Evolutionary conservation across 2,329 filamentous ascomycete species (phyloP).

Genomic region (Pyricularia sp.): DNA sequence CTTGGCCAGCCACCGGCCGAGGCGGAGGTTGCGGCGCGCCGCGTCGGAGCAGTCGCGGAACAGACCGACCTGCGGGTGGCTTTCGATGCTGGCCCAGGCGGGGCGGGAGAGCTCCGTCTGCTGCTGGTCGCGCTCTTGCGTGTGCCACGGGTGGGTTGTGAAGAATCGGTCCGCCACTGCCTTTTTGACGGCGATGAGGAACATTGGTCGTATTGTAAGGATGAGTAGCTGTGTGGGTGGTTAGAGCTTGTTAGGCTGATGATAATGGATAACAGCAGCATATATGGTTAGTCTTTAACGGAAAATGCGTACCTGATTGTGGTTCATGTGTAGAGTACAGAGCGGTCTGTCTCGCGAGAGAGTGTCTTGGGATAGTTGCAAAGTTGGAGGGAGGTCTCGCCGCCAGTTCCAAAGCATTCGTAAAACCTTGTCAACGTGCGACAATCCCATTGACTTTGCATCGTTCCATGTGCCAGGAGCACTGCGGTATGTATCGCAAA

Average conservation of each 20-base stretch:
- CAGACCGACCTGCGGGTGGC: conserved; percentile 17
- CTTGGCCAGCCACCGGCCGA: conserved; percentile 29
- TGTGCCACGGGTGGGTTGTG: conserved; percentile 14
- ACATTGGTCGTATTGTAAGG: conserved; percentile 35
- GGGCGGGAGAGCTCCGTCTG: not conserved
- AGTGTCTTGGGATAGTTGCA: conserved; percentile 26
- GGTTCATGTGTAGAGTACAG: conserved; percentile 37
- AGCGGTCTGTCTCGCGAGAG: conserved; percentile 30
- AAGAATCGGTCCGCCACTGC: conserved; percentile 31
- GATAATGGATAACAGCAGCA: conserved; percentile 5
- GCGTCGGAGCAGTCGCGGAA: conserved; percentile 31
- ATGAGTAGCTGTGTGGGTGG: conserved; percentile 32
- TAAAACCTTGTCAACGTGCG: conserved; percentile 29
- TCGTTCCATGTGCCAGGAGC: conserved; percentile 15
- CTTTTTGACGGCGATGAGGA: conserved; percentile 37
- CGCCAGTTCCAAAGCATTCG: conserved; percentile 32
- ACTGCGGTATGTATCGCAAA: conserved; percentile 35
- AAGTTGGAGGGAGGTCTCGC: conserved; percentile 22
- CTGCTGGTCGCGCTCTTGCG: not conserved
- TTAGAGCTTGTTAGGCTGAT: too few species aligned
- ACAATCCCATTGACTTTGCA: conserved; percentile 15
- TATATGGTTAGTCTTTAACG: not conserved
- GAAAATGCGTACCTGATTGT: conserved; percentile 24
- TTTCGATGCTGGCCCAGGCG: conserved; percentile 11
- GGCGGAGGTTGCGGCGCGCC: conserved; percentile 33